phyloP scores from a whole-genome alignment of 208 protist species.

The Lotmaria passim region DNA sequence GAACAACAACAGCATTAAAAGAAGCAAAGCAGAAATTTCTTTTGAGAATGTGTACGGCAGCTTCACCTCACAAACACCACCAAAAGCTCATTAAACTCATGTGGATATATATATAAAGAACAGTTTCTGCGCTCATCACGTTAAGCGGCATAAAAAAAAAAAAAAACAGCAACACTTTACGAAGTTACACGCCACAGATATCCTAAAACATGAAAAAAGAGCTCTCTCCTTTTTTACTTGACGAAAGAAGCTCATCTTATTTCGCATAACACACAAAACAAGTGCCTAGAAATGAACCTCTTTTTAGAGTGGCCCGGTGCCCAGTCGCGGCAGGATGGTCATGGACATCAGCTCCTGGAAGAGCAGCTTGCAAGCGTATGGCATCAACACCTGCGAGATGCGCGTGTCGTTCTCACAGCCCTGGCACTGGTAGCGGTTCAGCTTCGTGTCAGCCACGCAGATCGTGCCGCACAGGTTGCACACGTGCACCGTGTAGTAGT shows the following conservation, averaged over 20 bases:
- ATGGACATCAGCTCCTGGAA: constrained; percentile 99
- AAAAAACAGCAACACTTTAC: no score
- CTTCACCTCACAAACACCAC: no score
- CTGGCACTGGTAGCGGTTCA: constrained; percentile 86
- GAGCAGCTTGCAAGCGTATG: constrained; percentile 99
- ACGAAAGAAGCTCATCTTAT: no score
- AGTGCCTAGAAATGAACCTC: no score
- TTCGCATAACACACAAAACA: no score
- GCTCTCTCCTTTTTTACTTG: no score
- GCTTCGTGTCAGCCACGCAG: constrained; percentile 59
- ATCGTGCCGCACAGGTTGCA: constrained; percentile 94
- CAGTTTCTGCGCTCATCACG: neutral
- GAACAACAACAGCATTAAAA: no score
- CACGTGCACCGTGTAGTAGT: constrained; percentile 96
- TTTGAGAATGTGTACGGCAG: no score
- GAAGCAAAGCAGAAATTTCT: no score
- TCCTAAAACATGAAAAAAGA: no score
- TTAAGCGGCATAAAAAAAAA: constrained; percentile 7
- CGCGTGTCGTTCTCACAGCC: constrained; percentile 96
- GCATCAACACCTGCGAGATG: constrained; percentile 94
- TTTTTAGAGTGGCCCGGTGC: constrained; percentile 46
- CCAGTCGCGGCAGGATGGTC: constrained; percentile 88
- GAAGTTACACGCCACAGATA: no score
- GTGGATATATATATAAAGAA: neutral
- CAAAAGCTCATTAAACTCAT: constrained; percentile 6